These are phyloP conservation scores for Eucalyptus erythrocorys DNA, from an alignment of 345 rosid species.

Conservation along the genomic window DNA sequence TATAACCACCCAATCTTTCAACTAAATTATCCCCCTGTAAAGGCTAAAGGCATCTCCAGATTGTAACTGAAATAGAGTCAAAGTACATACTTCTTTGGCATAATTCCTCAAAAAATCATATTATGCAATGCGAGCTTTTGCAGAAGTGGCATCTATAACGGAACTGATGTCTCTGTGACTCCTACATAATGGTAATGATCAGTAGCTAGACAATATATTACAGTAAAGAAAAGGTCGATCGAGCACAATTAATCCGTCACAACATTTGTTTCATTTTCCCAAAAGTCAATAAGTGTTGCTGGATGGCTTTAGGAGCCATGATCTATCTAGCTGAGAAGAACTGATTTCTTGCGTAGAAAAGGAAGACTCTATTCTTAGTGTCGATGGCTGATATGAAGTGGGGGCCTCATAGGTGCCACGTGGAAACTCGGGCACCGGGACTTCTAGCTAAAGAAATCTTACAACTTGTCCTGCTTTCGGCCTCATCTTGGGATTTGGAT, in stretches of 20 bases:
- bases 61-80: not conserved
- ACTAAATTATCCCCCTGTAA: not conserved
- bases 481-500: not conserved
- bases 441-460: not conserved
- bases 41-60: too few species aligned
- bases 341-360: not conserved
- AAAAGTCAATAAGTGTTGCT: not conserved
- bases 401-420: not conserved
- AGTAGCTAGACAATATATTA: not conserved
- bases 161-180: not conserved
- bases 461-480: not conserved
- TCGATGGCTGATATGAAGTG: not conserved
- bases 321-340: not conserved
- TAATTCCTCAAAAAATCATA: not conserved
- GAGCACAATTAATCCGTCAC: not conserved
- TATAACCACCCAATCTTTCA: not conserved
- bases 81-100: not conserved
- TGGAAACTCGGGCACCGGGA: not conserved
- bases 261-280: not conserved
- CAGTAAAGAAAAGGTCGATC: not conserved
- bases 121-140: not conserved
- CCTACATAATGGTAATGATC: not conserved
- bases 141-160: not conserved
- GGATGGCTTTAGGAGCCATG: not conserved
- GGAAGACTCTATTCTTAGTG: not conserved